Evolutionary conservation across 371 early-diverging fungal species (phyloP), one percentile per base, ranked within the genome.

Genomic region (Choanephora cucurbitarum): DNA sequence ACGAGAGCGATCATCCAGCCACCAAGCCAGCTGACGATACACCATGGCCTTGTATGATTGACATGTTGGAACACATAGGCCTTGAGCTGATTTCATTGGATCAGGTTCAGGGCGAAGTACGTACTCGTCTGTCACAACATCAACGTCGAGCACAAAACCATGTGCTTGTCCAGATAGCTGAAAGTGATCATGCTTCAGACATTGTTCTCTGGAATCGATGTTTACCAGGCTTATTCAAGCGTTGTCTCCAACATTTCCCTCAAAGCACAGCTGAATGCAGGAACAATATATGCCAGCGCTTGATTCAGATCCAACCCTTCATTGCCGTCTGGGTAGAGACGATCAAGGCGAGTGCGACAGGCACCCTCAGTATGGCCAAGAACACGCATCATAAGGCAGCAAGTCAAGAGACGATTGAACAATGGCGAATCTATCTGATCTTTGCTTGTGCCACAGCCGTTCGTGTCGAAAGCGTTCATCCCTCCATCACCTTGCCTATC

Each of bases 381-480:
- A 58, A 55, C 31, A 56, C 69, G 0, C 62, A 57, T 33, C 69
- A 68, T 46, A 72, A 75, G 31, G 57, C 77, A 5, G 86, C 81
- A 6, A 82, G 80, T 14, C 70, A 72, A 18, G 86, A 84, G 40
- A 70, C 88, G 21, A 78, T 94, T 37, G 88, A 86, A 8, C 91
- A 94, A 63, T 94, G 91, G 91, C 75, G 83, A 22, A 78, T 84
- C 3, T 90, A 89, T 64, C 68, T 92, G 7, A 73, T 82, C 2
- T 90, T 88, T 69, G 83, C 82, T 8, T 87, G 87, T 54, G 79
- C 85, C 14, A 88, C 85, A 2, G 82, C 84, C 33, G 70, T 78
- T 1, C 66, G 66, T 5, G 58, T 73, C 0, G 69, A 67, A 22
- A 72, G 75, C 31, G 9, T 11, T 2, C 56, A 62, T 31, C 55